Conservation (phyloP, 1,284 basidiomycete species). For the Moniliella sp. region DNA sequence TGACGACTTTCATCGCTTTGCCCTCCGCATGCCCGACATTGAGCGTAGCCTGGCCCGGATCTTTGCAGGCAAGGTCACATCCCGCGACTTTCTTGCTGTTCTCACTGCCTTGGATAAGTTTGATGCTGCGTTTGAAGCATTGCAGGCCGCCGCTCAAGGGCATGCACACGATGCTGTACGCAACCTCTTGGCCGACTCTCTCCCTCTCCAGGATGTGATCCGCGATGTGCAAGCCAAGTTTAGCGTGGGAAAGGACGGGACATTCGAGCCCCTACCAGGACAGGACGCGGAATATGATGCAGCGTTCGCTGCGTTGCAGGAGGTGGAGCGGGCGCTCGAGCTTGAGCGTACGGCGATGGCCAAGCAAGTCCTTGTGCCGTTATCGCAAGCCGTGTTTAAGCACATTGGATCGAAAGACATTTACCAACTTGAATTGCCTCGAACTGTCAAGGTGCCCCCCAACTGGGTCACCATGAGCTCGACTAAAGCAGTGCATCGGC, state of each 20-base stretch:
- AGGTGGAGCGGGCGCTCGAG: slow-evolving; percentile 19
- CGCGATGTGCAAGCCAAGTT: slow-evolving; percentile 16
- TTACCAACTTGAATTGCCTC: slow-evolving; percentile 29
- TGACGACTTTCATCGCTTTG: slow-evolving; percentile 19
- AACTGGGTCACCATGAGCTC: slow-evolving; percentile 24
- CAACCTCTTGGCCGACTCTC: slow-evolving; percentile 11
- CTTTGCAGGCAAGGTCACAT: slow-evolving; percentile 24
- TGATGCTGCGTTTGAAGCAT: slow-evolving; percentile 6
- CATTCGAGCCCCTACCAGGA: slow-evolving; percentile 18
- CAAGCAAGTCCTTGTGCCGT: too few species aligned
- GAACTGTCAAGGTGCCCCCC: slow-evolving; percentile 19
- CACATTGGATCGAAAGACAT: slow-evolving; percentile 33
- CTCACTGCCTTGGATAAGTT: slow-evolving; percentile 18
- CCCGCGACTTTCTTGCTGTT: slow-evolving; percentile 24
- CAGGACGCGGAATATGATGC: slow-evolving; percentile 18
- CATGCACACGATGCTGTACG: slow-evolving; percentile 9
- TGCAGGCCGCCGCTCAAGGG: slow-evolving; percentile 2
- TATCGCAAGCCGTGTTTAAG: too few species aligned
- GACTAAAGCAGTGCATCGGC: slow-evolving; percentile 27
- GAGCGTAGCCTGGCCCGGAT: slow-evolving; percentile 28
- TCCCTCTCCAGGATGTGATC: slow-evolving; percentile 14
- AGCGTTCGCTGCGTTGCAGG: slow-evolving; percentile 11
- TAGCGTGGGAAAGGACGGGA: slow-evolving; percentile 17
- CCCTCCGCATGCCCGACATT: slow-evolving; percentile 22
- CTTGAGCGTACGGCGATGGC: slow-evolving; percentile 11